Percentiles rank a stretch among this genome's conserved stretches.
Conservation (phyloP, 768 basidiomycete species). For the Multifurca ochricompacta region DNA sequence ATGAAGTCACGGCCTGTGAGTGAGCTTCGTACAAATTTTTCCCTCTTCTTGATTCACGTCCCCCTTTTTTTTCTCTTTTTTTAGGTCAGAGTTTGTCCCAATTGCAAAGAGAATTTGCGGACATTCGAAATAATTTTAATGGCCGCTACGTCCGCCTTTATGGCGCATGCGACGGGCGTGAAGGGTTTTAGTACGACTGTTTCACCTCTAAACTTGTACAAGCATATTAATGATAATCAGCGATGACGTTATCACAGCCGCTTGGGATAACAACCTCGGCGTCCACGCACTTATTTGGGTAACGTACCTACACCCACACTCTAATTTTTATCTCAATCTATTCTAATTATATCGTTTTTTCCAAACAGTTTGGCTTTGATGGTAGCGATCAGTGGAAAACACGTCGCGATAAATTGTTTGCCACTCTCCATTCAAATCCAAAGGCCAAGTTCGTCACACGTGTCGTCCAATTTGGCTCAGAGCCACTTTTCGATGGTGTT, state of each 20-base stretch:
- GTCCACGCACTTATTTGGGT: slow-evolving; percentile 72
- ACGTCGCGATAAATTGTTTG: slow-evolving; percentile 25
- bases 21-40: neutral
- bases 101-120: slow-evolving; percentile 48
- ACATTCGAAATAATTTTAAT: slow-evolving; percentile 50
- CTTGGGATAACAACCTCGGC: slow-evolving; percentile 57
- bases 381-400: slow-evolving; percentile 22
- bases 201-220: neutral
- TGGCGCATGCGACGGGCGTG: slow-evolving; percentile 32
- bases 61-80: slow-evolving; percentile 1
- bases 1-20: slow-evolving; percentile 59
- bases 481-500: slow-evolving; percentile 55
- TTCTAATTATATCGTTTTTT: neutral
- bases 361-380: slow-evolving; percentile 25
- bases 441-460: slow-evolving; percentile 55
- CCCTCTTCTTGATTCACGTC: neutral
- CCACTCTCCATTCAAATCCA: slow-evolving; percentile 25
- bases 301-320: no score
- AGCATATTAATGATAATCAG: slow-evolving; percentile 22
- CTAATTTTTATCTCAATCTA: slow-evolving; percentile 13
- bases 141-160: slow-evolving; percentile 55
- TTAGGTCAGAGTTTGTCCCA: slow-evolving; percentile 48
- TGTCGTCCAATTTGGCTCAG: slow-evolving; percentile 62
- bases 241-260: slow-evolving; percentile 56
- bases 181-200: slow-evolving; percentile 33